phyloP scores from a whole-genome alignment of 768 basidiomycete genomes.

The Collybiopsis confluens region DNA sequence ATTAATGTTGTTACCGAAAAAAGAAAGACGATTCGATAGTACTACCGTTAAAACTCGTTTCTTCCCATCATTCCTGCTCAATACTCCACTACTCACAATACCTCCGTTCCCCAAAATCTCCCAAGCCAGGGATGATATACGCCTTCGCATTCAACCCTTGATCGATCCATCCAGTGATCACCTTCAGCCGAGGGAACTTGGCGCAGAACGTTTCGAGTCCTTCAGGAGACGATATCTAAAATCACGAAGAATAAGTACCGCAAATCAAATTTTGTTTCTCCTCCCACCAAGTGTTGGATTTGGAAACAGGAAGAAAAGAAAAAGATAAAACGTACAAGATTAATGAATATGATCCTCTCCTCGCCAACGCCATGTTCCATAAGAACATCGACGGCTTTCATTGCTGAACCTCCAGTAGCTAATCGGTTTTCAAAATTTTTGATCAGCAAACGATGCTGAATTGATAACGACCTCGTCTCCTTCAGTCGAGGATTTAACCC shows the following conservation, averaged over 20 bases:
- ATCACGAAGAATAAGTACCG: background rate
- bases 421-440: slow-evolving; percentile 2
- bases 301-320: background rate
- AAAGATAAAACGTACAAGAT: slow-evolving; percentile 55
- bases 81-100: slow-evolving; percentile 21
- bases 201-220: slow-evolving; percentile 79
- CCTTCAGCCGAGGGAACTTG: slow-evolving; percentile 69
- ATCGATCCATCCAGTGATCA: slow-evolving; percentile 96
- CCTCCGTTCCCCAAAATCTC: slow-evolving; percentile 95
- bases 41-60: no score
- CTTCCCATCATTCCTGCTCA: no score
- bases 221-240: slow-evolving; percentile 83
- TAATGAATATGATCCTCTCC: slow-evolving; percentile 92
- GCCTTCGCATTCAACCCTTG: slow-evolving; percentile 86
- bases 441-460: no score
- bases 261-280: no score
- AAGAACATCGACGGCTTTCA: slow-evolving; percentile 94
- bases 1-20: no score
- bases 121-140: slow-evolving; percentile 91
- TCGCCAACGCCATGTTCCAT: slow-evolving; percentile 90
- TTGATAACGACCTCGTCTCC: no score
- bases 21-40: no score
- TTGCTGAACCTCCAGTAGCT: slow-evolving; percentile 96
- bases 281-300: background rate
- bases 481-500: slow-evolving; percentile 18